Evolutionary conservation across 768 basidiomycete genomes (phyloP), one percentile per base, ranked within the genome.

Genomic region (Kwoniella europaea): DNA sequence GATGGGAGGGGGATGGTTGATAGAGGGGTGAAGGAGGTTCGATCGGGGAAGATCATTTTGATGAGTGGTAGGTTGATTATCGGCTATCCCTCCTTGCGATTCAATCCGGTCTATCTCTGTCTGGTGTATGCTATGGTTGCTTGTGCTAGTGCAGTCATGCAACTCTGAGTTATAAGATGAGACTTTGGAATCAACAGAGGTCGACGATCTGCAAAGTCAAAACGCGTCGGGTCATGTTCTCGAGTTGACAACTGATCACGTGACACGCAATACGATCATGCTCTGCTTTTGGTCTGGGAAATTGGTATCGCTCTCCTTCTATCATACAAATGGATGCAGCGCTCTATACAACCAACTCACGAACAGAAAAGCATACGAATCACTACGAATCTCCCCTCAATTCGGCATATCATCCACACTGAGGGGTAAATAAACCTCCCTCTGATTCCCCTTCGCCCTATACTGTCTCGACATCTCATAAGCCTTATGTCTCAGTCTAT

Each of bases 1-100:
- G 46, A 13, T 1, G 63, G 24, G 10, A 76, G 52, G 15, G 68
- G 43, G 46, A 80, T 66, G 44, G 70, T 77, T 6, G 72, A 65
- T 1, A 78, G 71, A 1, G 72, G 74, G 7, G 72, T 73, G 70
- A 80, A 80, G 27, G 73, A 76, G 0, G 60, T 65, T 24, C 29
- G 41, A 22, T 53, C 50, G 0, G 72, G 72, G 67, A 72, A 63
- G 20, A 68, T 64, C 72, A 73, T 73, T 10, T 55, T 62, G 65
- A 7, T 35, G 20, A 50, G 46, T 50, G 12, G 46, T 50, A 13
- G 18, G 18, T 13, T 16, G 1, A 3, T 50, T 13, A 50, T 50
- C 46, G 46, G 18, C 18, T 50, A 50, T 13, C 12, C 46, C 0
- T 18, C 18, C 46, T 50, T 18, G 18, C 12, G 46, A 6, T 50